Base-by-base conservation (phyloP, 2,329 filamentous ascomycete genomes). In the Paecilomyces sp. region DNA sequence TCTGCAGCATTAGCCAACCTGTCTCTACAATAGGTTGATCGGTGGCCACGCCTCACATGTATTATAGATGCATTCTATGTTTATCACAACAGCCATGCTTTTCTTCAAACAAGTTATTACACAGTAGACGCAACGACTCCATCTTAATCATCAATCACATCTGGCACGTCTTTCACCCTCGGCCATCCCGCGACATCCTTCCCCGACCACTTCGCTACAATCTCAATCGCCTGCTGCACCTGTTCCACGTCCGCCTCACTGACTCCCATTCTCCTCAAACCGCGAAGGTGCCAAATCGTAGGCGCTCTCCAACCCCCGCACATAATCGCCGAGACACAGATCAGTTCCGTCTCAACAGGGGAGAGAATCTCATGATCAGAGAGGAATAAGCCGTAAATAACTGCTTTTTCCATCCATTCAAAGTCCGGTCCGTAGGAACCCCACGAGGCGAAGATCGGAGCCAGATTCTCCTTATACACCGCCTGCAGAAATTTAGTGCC, bases 351-450 rank as follows among this genome's bases (percentile, higher is more conserved):
- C 65, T 80, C 78, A 2, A 80, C 60, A 55, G 74, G 69, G 56
- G 76, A 68, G 57, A 79, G 61, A 8, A 76, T 67, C 53, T 71
- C 68, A 15, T 77, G 72, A 65, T 80, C 78, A 13, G 74, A 74
- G 54, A 80, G 68, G 56, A 83, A 80, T 68, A 83, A 65, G 12
- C 78, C 78, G 77, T 96, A 96, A 1, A 84, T 86, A 13, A 88
- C 84, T 18, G 88, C 89, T 56, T 90, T 80, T 73, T 92, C 89
- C 75, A 95, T 83, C 68, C 85, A 87, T 9, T 84, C 80, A 71
- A 96, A 91, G 33, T 77, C 72, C 22, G 57, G 53, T 4, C 63
- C 65, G 61, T 70, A 66, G 5, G 65, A 64, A 34, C 71, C 71
- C 68, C 71, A 73, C 5, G 64, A 64, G 24, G 58, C 36, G 58